These are phyloP conservation scores for Chrysoporthe puriensis DNA, from an alignment of 2,329 filamentous ascomycete genomes.

Conservation along the genomic window DNA sequence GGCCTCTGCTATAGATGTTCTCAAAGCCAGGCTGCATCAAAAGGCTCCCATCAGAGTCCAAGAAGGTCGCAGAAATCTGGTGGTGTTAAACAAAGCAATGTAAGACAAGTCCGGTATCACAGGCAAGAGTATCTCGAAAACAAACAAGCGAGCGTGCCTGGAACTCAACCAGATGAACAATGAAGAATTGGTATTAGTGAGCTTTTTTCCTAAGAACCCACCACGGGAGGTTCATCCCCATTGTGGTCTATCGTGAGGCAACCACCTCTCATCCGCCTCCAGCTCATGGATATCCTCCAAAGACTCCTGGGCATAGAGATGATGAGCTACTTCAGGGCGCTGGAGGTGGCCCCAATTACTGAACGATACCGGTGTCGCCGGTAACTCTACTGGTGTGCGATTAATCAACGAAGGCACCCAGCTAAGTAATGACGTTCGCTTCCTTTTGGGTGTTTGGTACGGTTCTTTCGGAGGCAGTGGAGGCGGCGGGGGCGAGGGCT, in stretches of 20 bases:
- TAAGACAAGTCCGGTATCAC: constrained; percentile 16
- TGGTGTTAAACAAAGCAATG: not conserved
- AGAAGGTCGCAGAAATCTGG: constrained; percentile 1
- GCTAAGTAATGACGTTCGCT: constrained; percentile 24
- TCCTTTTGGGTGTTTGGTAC: constrained; percentile 18
- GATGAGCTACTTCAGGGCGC: constrained; percentile 18
- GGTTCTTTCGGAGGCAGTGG: constrained; percentile 25
- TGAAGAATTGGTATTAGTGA: constrained; percentile 19
- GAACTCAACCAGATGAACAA: constrained; percentile 14
- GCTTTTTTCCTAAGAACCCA: not conserved
- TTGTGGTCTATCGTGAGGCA: constrained; percentile 13
- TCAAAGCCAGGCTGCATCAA: not conserved
- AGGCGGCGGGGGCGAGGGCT: constrained; percentile 19
- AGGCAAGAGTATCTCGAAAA: not conserved
- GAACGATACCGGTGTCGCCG: constrained; percentile 25
- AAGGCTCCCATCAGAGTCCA: not conserved
- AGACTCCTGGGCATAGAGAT: constrained; percentile 19
- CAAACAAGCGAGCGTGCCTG: constrained; percentile 1
- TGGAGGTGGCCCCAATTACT: constrained; percentile 15
- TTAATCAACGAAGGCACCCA: constrained; percentile 27
- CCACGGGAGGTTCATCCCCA: constrained; percentile 9
- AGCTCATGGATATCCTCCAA: constrained; percentile 17
- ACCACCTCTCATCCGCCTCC: constrained; percentile 27
- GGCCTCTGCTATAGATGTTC: not conserved
- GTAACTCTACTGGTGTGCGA: constrained; percentile 23